Conservation (phyloP, 495 filamentous ascomycete species). For the Xylaria castorea region DNA sequence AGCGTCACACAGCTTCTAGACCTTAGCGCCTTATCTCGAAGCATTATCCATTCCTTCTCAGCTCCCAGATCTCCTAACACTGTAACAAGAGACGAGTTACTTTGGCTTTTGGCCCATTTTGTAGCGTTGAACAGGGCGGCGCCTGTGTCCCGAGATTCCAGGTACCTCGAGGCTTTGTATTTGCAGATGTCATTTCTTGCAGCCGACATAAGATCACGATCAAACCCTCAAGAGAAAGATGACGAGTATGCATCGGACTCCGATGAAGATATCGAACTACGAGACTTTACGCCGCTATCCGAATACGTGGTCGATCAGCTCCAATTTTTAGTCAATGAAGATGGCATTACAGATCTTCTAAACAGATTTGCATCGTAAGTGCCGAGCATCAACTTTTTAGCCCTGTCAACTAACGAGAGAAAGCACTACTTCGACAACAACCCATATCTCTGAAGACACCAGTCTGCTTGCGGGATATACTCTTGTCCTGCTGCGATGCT, state of each 20-base stretch:
- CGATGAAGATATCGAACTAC: slow-evolving; percentile 28
- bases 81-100: slow-evolving; percentile 46
- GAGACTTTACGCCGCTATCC: slow-evolving; percentile 36
- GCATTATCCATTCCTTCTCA: slow-evolving; percentile 37
- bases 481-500: slow-evolving; percentile 82
- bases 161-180: slow-evolving; percentile 67
- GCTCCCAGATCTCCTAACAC: background rate
- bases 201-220: slow-evolving; percentile 45
- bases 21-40: slow-evolving; percentile 40
- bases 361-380: slow-evolving; percentile 49
- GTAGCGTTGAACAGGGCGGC: slow-evolving; percentile 71
- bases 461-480: slow-evolving; percentile 84
- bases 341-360: slow-evolving; percentile 49
- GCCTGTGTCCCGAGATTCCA: slow-evolving; percentile 54
- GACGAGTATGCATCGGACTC: slow-evolving; percentile 29
- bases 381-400: slow-evolving; percentile 9
- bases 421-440: slow-evolving; percentile 39
- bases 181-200: slow-evolving; percentile 40
- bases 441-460: slow-evolving; percentile 62
- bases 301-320: slow-evolving; percentile 43
- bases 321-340: slow-evolving; percentile 46
- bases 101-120: slow-evolving; percentile 84
- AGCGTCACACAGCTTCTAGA: slow-evolving; percentile 31
- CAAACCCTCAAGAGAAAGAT: slow-evolving; percentile 20
- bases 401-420: slow-evolving; percentile 27